Conservation (phyloP, 2,329 filamentous ascomycete genomes). For the Didymella exigua region DNA sequence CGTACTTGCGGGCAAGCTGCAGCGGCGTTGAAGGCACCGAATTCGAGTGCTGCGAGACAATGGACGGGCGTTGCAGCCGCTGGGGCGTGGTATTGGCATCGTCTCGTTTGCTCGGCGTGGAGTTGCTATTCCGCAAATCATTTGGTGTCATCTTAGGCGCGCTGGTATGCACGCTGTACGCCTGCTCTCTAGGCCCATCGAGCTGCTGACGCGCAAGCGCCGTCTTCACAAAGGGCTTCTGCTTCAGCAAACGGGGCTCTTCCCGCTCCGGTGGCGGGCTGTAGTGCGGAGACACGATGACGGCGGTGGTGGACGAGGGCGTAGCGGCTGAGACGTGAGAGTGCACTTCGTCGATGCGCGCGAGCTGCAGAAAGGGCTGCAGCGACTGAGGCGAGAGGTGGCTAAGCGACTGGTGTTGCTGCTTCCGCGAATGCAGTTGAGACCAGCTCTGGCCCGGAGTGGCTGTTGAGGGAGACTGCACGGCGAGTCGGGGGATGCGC, state of each 20-base stretch:
- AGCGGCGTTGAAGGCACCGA: slow-evolving; percentile 94
- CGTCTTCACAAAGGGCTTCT: slow-evolving; percentile 38
- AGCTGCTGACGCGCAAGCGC: slow-evolving; percentile 38
- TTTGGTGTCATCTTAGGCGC: slow-evolving; percentile 48
- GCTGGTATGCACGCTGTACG: slow-evolving; percentile 43
- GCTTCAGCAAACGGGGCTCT: slow-evolving; percentile 34
- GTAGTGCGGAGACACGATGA: slow-evolving; percentile 49
- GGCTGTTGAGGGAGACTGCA: slow-evolving; percentile 2
- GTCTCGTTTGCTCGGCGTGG: slow-evolving; percentile 38
- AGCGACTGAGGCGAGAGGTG: slow-evolving; percentile 28
- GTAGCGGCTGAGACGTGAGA: slow-evolving; percentile 24
- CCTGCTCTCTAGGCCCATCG: slow-evolving; percentile 47
- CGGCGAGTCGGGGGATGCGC: slow-evolving; percentile 8
- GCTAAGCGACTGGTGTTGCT: slow-evolving; percentile 17
- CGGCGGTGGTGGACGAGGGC: slow-evolving; percentile 36
- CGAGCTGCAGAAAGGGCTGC: slow-evolving; percentile 38
- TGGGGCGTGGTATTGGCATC: slow-evolving; percentile 24
- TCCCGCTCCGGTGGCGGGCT: slow-evolving; percentile 44
- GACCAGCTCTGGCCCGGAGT: slow-evolving; percentile 4
- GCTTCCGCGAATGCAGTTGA: slow-evolving; percentile 17
- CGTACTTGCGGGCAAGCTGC: slow-evolving; percentile 83
- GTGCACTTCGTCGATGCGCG: slow-evolving; percentile 37
- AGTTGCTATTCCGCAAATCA: slow-evolving; percentile 24
- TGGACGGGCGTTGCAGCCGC: slow-evolving; percentile 53
- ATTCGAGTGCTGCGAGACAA: slow-evolving; percentile 73